Base-by-base conservation (phyloP, 192 early-diverging fungal genomes). In the Coemansia umbellata region DNA sequence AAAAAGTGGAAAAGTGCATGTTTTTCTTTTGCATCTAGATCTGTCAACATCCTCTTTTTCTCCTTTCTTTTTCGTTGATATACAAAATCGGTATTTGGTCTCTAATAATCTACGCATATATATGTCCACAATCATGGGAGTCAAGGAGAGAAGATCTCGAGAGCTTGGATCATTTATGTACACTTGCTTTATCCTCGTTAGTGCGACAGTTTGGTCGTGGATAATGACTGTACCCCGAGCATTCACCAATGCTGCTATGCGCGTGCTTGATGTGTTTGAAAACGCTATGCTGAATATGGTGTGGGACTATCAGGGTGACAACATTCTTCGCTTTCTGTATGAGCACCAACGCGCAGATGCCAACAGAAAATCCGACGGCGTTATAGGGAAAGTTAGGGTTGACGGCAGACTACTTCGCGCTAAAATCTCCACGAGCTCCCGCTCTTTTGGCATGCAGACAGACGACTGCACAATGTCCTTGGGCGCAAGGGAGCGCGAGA, bases 251-350 rank as follows among this genome's bases (percentile, higher is more conserved):
- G 18, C 51, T 4, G 5, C 50, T 8, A 10, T 59, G 31, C 33
- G 21, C 19, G 19, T 42, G 10, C 48, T 72, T 2, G 61, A 65
- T n/a, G 22, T 44, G 23, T 52, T 72, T 19, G 69, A 71, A 37
- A 32, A 39, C 30, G 33, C 45, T 2, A 59, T 63, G 57, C 51
- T 72, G 14, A 53, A 17, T 3, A 26, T 56, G 11, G 30, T 60
- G 19, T 65, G 61, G 57, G 53, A 72, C 18, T 64, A 63, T 42
- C 69, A 64, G 50, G 61, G 69, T 21, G 69, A 64, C 10, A 62
- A 62, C 44, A 58, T 69, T 8, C 15, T 63, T 23, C 35, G 49
- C 44, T 62, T 58, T 14, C 45, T 69, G 8, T 58, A 28, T 39
- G 23, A 43, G 22, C 60, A 62, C 31, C 58, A 50, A 15, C 48